Evolutionary conservation across 225 moss, liverwort and hornwort genomes (phyloP), one percentile per base, ranked within the genome.

Genomic region (Antitrichia curtipendula): DNA sequence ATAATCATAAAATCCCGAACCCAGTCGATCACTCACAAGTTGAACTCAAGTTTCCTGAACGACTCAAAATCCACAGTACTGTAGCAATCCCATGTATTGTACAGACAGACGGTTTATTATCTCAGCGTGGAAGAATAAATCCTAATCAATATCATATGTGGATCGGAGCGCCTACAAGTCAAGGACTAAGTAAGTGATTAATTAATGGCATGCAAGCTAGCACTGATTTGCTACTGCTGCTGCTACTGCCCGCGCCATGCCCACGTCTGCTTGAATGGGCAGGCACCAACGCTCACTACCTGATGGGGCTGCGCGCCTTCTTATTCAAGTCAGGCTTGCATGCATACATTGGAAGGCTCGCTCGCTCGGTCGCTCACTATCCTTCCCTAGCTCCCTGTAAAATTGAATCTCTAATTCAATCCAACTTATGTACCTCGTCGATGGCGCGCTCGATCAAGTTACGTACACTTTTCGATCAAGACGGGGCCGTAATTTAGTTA

Each of bases 111-210:
- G 53, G 88, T 86, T 90, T 90, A 90, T 91, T 91, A 90, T 65
- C 60, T 83, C 89, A 53, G 84, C 62, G 19, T 79, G 86, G 69
- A 88, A 90, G 86, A 88, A 91, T 82, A 61, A 83, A 86, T 87
- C 49, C 87, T 71, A 71, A 85, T 86, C 83, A 88, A 68, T 75
- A 84, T 60, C 59, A 83, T 82, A 53, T 57, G 34, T 49, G 61
- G 28, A 61, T 53, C 31, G 82, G 58, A 52, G 50, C 57, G 73
- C 79, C 65, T 47, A 38, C 16, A 56, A 77, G 38, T 77, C 56
- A 68, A 81, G 63, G 68, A 86, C 80, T 74, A 74, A 43, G 41
- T 86, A 38, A 41, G 27, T n/a, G n/a, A n/a, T n/a, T 76, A 57
- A 27, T 68, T 63, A 70, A 77, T 24, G n/a, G 47, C 34, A 34